Conservation (phyloP, 106 monocot species). For the Phalaenopsis equestris region DNA sequence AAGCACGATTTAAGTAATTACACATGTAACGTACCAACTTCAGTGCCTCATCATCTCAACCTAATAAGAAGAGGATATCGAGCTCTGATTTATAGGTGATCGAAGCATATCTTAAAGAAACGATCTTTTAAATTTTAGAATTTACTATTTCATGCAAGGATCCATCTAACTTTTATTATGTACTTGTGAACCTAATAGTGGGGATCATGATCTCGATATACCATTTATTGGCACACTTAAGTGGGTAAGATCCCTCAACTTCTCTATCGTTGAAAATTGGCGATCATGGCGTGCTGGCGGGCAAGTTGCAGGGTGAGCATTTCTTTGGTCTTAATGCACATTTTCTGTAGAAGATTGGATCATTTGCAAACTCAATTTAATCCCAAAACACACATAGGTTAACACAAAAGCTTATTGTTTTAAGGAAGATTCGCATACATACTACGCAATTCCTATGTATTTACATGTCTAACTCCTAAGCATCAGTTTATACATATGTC, state of each 20-base stretch:
- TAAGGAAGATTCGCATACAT: too few relatives aligned
- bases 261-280: constrained; percentile 12
- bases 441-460: too few relatives aligned
- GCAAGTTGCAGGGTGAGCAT: constrained; percentile 33
- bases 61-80: constrained; percentile 13
- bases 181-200: constrained; percentile 1
- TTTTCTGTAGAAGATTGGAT: too few relatives aligned
- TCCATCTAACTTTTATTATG: neutral
- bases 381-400: too few relatives aligned
- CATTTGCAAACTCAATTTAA: too few relatives aligned
- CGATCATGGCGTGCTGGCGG: constrained; percentile 22
- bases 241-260: constrained; percentile 14
- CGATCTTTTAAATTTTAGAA: neutral
- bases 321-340: too few relatives aligned
- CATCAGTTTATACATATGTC: too few relatives aligned
- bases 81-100: constrained; percentile 12
- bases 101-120: neutral
- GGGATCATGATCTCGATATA: constrained; percentile 6
- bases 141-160: neutral
- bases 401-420: too few relatives aligned
- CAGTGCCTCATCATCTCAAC: constrained; percentile 4
- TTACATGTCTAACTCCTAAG: too few relatives aligned
- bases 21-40: neutral
- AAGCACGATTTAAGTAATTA: neutral
- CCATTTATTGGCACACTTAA: constrained; percentile 7